A percentile compares a stretch with the other conserved stretches of the same genome.
These are phyloP conservation scores for Termitomyces sp. DNA, from an alignment of 768 basidiomycete genomes.

Conservation along the genomic window DNA sequence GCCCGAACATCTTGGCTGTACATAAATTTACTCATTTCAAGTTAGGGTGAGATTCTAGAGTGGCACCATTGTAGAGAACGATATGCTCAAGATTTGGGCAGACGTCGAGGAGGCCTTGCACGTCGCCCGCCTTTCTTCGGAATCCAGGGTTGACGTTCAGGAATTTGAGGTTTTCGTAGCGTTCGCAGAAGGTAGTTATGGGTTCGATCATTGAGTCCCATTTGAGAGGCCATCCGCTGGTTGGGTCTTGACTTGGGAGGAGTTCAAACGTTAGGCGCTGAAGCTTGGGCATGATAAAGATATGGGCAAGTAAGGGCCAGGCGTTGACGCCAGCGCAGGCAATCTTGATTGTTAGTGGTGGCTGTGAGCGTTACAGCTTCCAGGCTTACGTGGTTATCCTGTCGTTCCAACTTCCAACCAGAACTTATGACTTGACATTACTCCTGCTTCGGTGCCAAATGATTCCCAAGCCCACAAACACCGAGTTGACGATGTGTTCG, in stretches of 20 bases:
- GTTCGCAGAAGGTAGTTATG: conserved; percentile 4
- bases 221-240: neutral
- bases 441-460: neutral
- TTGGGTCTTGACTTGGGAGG: neutral
- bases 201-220: neutral
- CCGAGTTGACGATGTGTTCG: neutral
- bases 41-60: neutral
- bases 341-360: neutral
- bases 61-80: conserved; percentile 7
- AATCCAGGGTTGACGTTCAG: conserved; percentile 7
- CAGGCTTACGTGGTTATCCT: no score
- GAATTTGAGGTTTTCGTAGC: conserved; percentile 3
- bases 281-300: conserved; percentile 6
- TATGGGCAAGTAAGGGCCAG: neutral
- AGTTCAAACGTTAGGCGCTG: conserved; percentile 5
- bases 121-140: neutral
- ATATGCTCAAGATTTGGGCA: conserved; percentile 10
- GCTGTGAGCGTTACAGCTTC: no score
- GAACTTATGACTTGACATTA: no score
- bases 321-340: neutral
- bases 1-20: conserved; percentile 4
- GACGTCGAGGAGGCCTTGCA: conserved; percentile 1
- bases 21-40: conserved; percentile 10
- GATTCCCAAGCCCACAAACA: neutral
- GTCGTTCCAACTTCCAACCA: no score